These are phyloP conservation scores for Melastoma malabathricum DNA, from an alignment of 345 rosid genomes.

Conservation along the genomic window DNA sequence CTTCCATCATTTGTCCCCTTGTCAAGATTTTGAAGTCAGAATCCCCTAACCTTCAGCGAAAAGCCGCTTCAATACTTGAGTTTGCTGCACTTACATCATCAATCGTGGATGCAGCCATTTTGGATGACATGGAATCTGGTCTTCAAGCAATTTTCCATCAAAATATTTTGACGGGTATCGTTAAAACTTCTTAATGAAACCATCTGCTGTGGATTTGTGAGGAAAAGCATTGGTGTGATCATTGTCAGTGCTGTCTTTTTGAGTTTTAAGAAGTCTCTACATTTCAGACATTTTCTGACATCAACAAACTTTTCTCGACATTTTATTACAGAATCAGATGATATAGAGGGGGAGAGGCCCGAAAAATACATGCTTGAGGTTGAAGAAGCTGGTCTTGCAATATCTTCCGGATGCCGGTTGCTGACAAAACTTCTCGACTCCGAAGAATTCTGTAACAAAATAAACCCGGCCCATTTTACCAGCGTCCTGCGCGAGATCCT, in stretches of 20 bases:
- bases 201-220: background rate
- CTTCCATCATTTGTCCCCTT: constrained; percentile 38
- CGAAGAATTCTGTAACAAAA: constrained; percentile 28
- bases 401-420: constrained; percentile 61
- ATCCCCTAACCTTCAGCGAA: constrained; percentile 45
- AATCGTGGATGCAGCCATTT: constrained; percentile 27
- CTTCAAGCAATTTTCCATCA: constrained; percentile 48
- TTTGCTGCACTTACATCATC: constrained; percentile 29
- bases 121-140: constrained; percentile 40
- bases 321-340: constrained; percentile 24
- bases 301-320: background rate
- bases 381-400: constrained; percentile 64
- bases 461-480: constrained; percentile 21
- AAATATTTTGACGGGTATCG: constrained; percentile 41
- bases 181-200: background rate
- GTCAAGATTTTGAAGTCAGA: constrained; percentile 47
- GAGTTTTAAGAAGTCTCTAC: too few species aligned
- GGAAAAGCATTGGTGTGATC: background rate
- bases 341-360: constrained; percentile 31
- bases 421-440: constrained; percentile 64
- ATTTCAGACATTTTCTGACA: background rate
- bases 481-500: constrained; percentile 31
- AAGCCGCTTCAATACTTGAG: constrained; percentile 61
- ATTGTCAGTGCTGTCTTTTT: background rate
- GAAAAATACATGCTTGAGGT: constrained; percentile 41